Percentiles rank a stretch among this genome's conserved stretches.
These are phyloP conservation scores for Aspergillus vadensis DNA, from an alignment of 2,329 filamentous ascomycete species.

Conservation along the genomic window DNA sequence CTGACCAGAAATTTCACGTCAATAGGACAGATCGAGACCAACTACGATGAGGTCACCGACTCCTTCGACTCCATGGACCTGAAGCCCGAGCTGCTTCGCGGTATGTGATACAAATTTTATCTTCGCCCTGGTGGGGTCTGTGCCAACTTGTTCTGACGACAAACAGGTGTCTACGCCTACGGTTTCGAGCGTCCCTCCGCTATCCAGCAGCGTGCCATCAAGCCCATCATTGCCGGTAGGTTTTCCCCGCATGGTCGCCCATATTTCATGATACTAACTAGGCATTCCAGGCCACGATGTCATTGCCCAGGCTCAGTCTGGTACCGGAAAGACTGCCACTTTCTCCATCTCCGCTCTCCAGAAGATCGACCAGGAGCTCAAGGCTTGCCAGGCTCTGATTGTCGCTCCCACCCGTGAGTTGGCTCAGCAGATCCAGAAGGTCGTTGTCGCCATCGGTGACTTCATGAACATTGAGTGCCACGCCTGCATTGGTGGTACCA, in stretches of 20 bases:
- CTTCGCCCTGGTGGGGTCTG: slow-evolving; percentile 27
- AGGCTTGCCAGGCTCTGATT: slow-evolving; percentile 97
- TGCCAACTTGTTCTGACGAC: slow-evolving; percentile 29
- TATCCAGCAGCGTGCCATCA: slow-evolving; percentile 99
- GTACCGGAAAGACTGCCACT: slow-evolving; percentile 99
- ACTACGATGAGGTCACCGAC: slow-evolving; percentile 99
- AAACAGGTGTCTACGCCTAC: slow-evolving; percentile 89
- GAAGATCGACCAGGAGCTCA: slow-evolving; percentile 94
- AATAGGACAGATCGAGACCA: slow-evolving; percentile 97
- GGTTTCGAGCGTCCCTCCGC: slow-evolving; percentile 99
- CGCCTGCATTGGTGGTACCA: slow-evolving; percentile 98
- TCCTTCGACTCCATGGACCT: slow-evolving; percentile 98
- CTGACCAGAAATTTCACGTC: slow-evolving; percentile 15
- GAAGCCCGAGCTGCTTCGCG: slow-evolving; percentile 95
- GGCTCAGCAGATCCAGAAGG: slow-evolving; percentile 99
- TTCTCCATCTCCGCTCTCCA: slow-evolving; percentile 99
- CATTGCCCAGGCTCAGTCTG: slow-evolving; percentile 98
- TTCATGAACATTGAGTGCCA: slow-evolving; percentile 99
- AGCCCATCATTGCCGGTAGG: slow-evolving; percentile 99
- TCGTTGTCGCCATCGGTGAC: slow-evolving; percentile 96
- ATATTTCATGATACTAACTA: slow-evolving; percentile 13
- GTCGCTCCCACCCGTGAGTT: slow-evolving; percentile 97
- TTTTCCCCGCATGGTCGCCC: slow-evolving; percentile 9
- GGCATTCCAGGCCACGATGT: slow-evolving; percentile 79
- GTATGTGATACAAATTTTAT: slow-evolving; percentile 52